Percentiles rank a stretch among this genome's conserved stretches.
phyloP scores from a whole-genome alignment of 208 protist species.

The Crithidia fasciculata region DNA sequence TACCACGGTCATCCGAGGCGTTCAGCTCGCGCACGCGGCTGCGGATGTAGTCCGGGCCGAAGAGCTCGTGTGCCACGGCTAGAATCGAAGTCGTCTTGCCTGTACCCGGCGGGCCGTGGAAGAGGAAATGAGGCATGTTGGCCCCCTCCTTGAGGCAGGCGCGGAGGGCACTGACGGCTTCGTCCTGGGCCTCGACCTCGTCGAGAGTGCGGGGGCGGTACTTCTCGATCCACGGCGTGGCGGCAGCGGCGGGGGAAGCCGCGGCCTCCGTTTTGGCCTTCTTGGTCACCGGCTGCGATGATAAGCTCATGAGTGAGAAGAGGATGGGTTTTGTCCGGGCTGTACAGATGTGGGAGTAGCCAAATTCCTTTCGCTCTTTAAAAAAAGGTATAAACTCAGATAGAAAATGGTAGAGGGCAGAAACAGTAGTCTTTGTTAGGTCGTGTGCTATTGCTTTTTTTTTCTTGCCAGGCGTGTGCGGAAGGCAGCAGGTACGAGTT shows the following conservation, averaged over 20 bases:
- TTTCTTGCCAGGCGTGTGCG: too few species aligned
- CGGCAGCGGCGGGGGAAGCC: conserved; percentile 2
- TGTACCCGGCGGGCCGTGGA: conserved; percentile 98
- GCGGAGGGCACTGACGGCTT: conserved; percentile 93
- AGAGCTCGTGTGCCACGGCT: conserved; percentile 97
- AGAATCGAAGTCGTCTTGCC: conserved; percentile 99
- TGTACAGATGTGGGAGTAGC: neutral
- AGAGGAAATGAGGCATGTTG: conserved; percentile 99
- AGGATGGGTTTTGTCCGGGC: too few species aligned
- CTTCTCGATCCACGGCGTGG: conserved; percentile 91
- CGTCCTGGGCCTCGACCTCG: conserved; percentile 96
- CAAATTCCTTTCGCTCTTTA: neutral
- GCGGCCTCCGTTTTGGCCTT: conserved; percentile 28
- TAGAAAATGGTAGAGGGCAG: too few species aligned
- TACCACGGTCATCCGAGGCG: conserved; percentile 99
- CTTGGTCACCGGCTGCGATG: conserved; percentile 30
- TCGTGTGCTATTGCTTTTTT: too few species aligned
- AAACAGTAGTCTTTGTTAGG: too few species aligned
- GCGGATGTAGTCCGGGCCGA: conserved; percentile 92
- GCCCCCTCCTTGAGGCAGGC: conserved; percentile 79
- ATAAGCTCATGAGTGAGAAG: conserved; percentile 13
- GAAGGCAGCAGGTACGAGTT: too few species aligned
- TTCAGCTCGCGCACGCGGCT: conserved; percentile 99
- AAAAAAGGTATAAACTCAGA: too few species aligned
- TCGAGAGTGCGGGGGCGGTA: conserved; percentile 94